Evolutionary conservation across 306 rosid species (phyloP).

Genomic region (Luffa acutangula): DNA sequence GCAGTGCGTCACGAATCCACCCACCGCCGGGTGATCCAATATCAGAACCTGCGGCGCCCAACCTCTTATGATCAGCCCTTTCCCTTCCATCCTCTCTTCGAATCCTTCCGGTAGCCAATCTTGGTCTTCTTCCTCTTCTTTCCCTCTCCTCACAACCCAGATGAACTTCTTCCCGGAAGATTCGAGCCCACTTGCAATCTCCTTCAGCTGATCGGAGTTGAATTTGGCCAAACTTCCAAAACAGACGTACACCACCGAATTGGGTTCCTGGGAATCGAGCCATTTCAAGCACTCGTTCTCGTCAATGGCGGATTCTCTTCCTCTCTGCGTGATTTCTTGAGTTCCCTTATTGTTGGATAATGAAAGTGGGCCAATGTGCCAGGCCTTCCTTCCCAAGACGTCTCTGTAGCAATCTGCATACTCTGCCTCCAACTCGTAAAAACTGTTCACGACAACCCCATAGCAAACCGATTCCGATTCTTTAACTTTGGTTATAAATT

Average conservation of each 20-base stretch:
- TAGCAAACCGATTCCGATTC: slow-evolving; percentile 7
- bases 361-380: slow-evolving; percentile 23
- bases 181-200: slow-evolving; percentile 19
- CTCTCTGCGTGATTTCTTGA: slow-evolving; percentile 15
- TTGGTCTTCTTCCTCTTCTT: slow-evolving; percentile 1
- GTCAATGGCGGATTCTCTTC: slow-evolving; percentile 13
- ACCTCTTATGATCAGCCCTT: slow-evolving; percentile 19
- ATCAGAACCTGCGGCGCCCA: slow-evolving; percentile 47
- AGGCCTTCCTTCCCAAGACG: slow-evolving; percentile 12
- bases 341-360: slow-evolving; percentile 9
- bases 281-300: slow-evolving; percentile 22
- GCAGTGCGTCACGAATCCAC: slow-evolving; percentile 66
- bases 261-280: slow-evolving; percentile 18
- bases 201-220: slow-evolving; percentile 10
- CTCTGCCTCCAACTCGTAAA: slow-evolving; percentile 18
- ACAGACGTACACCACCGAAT: slow-evolving; percentile 27
- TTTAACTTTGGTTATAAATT: background rate
- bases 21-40: slow-evolving; percentile 36
- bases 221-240: slow-evolving; percentile 25
- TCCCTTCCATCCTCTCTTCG: slow-evolving; percentile 23
- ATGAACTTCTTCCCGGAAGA: slow-evolving; percentile 1
- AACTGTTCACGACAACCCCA: slow-evolving; percentile 19
- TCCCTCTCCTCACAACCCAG: slow-evolving; percentile 13
- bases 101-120: slow-evolving; percentile 24
- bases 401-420: slow-evolving; percentile 12